These are phyloP conservation scores for Hemileccinum rubropunctum DNA, from an alignment of 768 basidiomycete species.

Conservation along the genomic window DNA sequence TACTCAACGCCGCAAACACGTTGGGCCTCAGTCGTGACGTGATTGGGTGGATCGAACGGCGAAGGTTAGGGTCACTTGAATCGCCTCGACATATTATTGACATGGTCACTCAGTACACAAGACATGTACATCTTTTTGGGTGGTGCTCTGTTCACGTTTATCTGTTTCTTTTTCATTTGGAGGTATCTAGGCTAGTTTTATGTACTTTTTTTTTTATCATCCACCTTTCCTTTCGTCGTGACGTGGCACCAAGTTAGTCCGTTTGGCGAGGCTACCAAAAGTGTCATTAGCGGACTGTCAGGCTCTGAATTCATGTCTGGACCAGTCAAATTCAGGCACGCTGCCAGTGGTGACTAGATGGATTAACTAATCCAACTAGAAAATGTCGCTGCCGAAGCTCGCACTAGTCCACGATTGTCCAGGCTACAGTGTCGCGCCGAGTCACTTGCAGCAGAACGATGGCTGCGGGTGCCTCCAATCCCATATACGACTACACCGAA, in stretches of 20 bases:
- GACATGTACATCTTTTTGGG: conserved; percentile 92
- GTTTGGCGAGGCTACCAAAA: conserved; percentile 14
- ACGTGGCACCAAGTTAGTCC: not conserved
- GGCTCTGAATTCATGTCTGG: too few species aligned
- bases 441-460: conserved; percentile 6
- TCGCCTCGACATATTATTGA: conserved; percentile 6
- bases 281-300: too few species aligned
- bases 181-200: conserved; percentile 67
- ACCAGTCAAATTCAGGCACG: too few species aligned
- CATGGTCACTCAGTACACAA: conserved; percentile 61
- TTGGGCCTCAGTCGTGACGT: conserved; percentile 91
- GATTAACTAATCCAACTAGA: too few species aligned
- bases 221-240: too few species aligned
- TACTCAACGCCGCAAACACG: conserved; percentile 91
- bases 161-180: conserved; percentile 94
- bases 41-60: conserved; percentile 94
- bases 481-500: conserved; percentile 73
- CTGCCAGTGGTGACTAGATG: too few species aligned
- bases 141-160: conserved; percentile 83
- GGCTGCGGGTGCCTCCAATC: conserved; percentile 12
- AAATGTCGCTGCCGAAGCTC: too few species aligned
- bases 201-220: too few species aligned
- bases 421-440: too few species aligned
- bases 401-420: not conserved
- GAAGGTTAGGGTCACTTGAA: conserved; percentile 56